Evolutionary conservation across 768 basidiomycete species (phyloP), one percentile per base, ranked within the genome.

Genomic region (Suillus cothurnatus): DNA sequence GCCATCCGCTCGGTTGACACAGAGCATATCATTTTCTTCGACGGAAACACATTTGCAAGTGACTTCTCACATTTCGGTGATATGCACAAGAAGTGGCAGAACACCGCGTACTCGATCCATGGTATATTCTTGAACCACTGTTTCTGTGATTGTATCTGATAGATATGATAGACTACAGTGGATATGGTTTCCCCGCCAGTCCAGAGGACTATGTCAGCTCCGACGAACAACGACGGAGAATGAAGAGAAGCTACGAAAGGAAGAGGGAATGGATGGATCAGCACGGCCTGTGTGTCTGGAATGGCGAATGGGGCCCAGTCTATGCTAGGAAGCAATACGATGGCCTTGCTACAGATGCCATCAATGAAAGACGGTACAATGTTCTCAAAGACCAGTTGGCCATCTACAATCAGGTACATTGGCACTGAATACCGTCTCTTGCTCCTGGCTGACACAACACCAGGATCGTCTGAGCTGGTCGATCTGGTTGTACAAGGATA

Each of bases 401-500:
- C 45, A 86, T 94, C 64, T 94, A 94, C 77, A 84, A 85, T 70
- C 72, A 87, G 77, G 87, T 86, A 59, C 6, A 59, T 28, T 1
- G 11, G 11, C 6, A 41, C 26, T 41, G 47, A 61, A 41, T 28
- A 36, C 62, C 1, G 26, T 50, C 47, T 58, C 19, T 34, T 15
- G 45, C 38, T 23, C n/a, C 26, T 32, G 2, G 6, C 14, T 59
- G 38, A 68, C 32, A 28, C 26, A 41, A 9, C 55, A 43, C 26
- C 62, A 88, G 86, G 87, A 86, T 69, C 85, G 84, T 32, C 75
- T 89, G 63, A 87, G 86, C 72, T 93, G 91, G 92, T 88, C 89
- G 0, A 94, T 94, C 79, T 94, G 93, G 93, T 78, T 93, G 23
- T 94, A 91, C 84, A 94, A 91, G 70, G 90, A 92, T 70, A 90